Conservation (phyloP, 2,329 filamentous ascomycete species). For the Apiospora rasikravindrae region DNA sequence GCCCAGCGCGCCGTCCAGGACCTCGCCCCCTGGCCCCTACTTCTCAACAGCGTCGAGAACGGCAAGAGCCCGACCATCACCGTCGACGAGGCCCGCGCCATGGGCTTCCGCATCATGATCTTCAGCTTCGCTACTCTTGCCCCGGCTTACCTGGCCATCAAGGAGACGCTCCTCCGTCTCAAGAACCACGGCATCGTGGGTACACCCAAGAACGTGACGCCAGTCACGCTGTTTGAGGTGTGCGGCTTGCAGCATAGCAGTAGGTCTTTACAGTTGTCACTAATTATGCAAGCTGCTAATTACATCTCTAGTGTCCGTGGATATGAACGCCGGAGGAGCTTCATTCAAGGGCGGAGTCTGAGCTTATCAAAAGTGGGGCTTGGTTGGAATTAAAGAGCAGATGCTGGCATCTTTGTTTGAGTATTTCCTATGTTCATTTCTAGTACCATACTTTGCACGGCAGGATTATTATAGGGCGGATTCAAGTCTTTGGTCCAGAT, state of each 20-base stretch:
- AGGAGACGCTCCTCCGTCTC: conserved; percentile 42
- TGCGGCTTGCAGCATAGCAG: conserved; percentile 38
- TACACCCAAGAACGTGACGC: conserved; percentile 36
- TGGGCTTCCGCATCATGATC: conserved; percentile 66
- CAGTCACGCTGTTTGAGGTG: conserved; percentile 38
- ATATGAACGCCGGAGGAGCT: conserved; percentile 36
- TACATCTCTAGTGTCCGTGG: conserved; percentile 30
- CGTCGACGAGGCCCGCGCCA: conserved; percentile 55
- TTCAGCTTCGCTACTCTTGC: conserved; percentile 57
- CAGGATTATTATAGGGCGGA: background rate
- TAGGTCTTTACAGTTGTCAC: background rate
- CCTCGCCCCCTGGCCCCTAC: conserved; percentile 54
- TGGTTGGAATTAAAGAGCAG: background rate
- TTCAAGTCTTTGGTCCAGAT: background rate
- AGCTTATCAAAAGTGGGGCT: background rate
- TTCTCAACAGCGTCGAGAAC: conserved; percentile 63
- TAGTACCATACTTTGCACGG: background rate
- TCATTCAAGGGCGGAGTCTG: conserved; percentile 34
- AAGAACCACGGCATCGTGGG: conserved; percentile 41
- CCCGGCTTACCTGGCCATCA: conserved; percentile 51
- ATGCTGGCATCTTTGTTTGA: background rate
- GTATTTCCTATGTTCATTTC: background rate
- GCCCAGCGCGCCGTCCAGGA: conserved; percentile 51
- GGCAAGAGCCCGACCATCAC: conserved; percentile 60
- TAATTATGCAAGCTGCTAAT: background rate